phyloP scores from a whole-genome alignment of 345 rosid species.

The Syzygium grande region DNA sequence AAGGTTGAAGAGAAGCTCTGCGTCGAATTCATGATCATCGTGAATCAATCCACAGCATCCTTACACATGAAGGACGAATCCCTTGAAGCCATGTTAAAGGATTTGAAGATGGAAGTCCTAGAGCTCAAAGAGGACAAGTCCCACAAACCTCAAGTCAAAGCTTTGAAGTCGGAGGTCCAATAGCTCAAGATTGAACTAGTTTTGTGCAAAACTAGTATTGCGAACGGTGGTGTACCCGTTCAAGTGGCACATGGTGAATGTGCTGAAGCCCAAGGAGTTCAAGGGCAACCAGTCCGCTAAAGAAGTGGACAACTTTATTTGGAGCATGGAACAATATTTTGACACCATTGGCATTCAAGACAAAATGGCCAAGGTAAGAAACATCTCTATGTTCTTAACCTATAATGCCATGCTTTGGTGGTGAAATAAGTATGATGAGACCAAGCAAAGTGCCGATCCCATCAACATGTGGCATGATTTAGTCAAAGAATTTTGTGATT shows the following conservation, averaged over 20 bases:
- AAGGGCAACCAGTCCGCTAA: neutral
- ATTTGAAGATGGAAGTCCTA: neutral
- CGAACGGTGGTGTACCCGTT: neutral
- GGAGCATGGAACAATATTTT: neutral
- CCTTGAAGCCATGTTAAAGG: neutral
- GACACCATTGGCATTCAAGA: neutral
- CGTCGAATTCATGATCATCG: neutral
- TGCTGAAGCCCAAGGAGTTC: neutral
- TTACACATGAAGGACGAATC: neutral
- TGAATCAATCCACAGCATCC: neutral
- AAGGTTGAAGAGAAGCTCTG: neutral
- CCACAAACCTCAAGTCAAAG: neutral
- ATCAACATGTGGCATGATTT: neutral
- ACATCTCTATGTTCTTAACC: neutral
- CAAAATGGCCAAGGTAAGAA: neutral
- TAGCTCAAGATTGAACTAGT: neutral
- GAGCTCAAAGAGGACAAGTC: neutral
- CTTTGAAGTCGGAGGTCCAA: neutral
- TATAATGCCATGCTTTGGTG: neutral
- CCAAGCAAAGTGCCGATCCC: neutral
- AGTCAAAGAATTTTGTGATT: neutral
- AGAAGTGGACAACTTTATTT: neutral
- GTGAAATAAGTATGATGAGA: neutral
- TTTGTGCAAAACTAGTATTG: neutral
- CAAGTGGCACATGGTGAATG: neutral